Percentiles rank a stretch among this genome's conserved stretches.
These are phyloP conservation scores for Aspergillus leporis DNA, from an alignment of 495 filamentous ascomycete species.

Conservation along the genomic window DNA sequence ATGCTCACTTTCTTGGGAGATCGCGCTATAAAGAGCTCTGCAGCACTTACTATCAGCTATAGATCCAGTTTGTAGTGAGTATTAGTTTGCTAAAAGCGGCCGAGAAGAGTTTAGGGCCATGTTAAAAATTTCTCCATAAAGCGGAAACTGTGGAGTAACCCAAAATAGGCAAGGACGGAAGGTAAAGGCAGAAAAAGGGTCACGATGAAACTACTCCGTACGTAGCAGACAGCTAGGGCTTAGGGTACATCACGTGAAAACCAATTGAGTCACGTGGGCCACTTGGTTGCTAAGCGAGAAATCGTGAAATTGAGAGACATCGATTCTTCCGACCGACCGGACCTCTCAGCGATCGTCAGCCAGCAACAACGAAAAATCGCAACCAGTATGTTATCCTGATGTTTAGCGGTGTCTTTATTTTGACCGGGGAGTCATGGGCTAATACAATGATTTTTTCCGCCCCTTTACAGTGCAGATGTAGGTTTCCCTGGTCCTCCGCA, in stretches of 20 bases:
- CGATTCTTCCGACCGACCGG: conserved; percentile 42
- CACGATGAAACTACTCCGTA: conserved; percentile 7
- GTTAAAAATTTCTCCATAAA: background rate
- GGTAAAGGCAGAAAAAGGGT: conserved; percentile 3
- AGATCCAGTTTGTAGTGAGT: background rate
- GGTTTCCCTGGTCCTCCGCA: conserved; percentile 34
- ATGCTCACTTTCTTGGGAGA: too few species aligned
- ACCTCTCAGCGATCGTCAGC: conserved; percentile 45
- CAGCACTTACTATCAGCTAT: background rate
- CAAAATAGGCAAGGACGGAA: conserved; percentile 4
- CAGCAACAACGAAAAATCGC: conserved; percentile 55
- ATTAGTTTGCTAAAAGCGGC: background rate
- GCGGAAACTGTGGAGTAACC: conserved; percentile 2
- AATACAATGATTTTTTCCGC: conserved; percentile 41
- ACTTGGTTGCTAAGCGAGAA: conserved; percentile 50
- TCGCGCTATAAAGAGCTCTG: too few species aligned
- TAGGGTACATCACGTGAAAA: conserved; percentile 32
- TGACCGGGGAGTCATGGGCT: conserved; percentile 28
- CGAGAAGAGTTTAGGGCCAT: conserved; percentile 1
- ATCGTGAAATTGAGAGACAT: conserved; percentile 43
- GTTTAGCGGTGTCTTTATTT: conserved; percentile 14
- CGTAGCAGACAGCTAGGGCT: conserved; percentile 30
- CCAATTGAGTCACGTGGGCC: conserved; percentile 13
- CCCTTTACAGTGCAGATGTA: conserved; percentile 75
- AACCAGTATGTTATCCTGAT: conserved; percentile 55